Evolutionary conservation across 306 rosid species (phyloP).

Genomic region (Acacia crassicarpa): DNA sequence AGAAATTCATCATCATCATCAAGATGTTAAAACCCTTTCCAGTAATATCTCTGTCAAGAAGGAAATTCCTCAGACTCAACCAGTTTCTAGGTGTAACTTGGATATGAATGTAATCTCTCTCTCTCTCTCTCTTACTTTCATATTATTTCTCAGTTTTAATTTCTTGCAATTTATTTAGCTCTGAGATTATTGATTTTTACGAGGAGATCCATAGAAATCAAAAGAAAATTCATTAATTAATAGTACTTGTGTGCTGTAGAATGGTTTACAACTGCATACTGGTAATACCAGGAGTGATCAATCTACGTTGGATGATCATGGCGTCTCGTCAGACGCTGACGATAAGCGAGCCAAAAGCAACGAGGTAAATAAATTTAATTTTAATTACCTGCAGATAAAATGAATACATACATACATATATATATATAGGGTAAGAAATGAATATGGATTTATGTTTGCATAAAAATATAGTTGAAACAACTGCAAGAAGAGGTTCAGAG

Average conservation of each 20-base stretch:
- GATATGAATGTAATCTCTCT: constrained; percentile 49
- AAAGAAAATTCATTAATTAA: neutral
- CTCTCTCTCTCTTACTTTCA: neutral
- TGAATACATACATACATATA: too few species aligned
- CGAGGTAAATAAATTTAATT: constrained; percentile 41
- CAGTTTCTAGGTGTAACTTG: constrained; percentile 18
- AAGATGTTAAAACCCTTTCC: neutral
- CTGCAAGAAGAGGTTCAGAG: constrained; percentile 54
- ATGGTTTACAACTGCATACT: constrained; percentile 60
- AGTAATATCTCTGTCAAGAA: constrained; percentile 33
- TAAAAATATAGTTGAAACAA: constrained; percentile 48
- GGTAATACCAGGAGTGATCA: constrained; percentile 60
- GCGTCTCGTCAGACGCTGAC: constrained; percentile 47
- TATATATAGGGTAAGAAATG: neutral
- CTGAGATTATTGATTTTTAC: neutral
- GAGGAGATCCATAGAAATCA: neutral
- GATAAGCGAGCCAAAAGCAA: constrained; percentile 44
- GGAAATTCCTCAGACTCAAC: constrained; percentile 35
- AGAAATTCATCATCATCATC: neutral
- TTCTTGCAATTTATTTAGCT: neutral
- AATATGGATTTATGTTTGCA: neutral
- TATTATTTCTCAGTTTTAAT: too few species aligned
- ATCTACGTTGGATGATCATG: constrained; percentile 64
- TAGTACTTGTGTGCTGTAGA: constrained; percentile 33
- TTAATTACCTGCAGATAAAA: neutral